A percentile compares a stretch with the other conserved stretches of the same genome.
phyloP scores from a whole-genome alignment of 2,329 filamentous ascomycete genomes.

The Talaromyces funiculosus region DNA sequence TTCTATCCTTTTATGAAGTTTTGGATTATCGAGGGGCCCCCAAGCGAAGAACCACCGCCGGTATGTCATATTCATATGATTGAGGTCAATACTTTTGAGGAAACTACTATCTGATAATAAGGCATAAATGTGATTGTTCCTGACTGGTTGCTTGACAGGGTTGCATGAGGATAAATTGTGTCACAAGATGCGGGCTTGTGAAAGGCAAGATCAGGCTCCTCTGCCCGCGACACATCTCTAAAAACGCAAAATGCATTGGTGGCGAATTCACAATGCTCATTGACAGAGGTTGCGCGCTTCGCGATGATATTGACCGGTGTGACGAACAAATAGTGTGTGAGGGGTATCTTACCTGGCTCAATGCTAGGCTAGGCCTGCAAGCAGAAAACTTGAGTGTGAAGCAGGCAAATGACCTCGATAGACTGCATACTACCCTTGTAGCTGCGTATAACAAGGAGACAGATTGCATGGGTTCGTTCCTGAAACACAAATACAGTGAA shows the following conservation, averaged over 20 bases:
- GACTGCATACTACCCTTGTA: neutral
- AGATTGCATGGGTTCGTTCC: neutral
- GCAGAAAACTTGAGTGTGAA: neutral
- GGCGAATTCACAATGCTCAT: constrained; percentile 9
- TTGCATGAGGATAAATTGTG: constrained; percentile 7
- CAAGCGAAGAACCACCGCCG: neutral
- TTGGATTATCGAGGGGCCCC: constrained; percentile 5
- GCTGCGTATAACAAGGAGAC: neutral
- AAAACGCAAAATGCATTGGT: constrained; percentile 2
- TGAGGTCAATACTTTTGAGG: neutral
- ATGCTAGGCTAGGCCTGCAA: neutral
- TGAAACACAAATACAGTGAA: neutral
- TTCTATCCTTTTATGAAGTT: constrained; percentile 8
- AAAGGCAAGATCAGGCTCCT: constrained; percentile 3
- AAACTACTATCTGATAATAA: neutral
- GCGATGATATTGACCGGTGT: constrained; percentile 4
- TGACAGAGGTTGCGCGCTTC: constrained; percentile 1
- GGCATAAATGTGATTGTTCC: neutral
- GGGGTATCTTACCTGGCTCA: constrained; percentile 1
- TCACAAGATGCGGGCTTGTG: constrained; percentile 11
- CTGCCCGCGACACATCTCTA: constrained; percentile 4
- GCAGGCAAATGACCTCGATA: neutral
- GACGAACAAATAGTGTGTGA: constrained; percentile 3
- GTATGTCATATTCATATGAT: neutral
- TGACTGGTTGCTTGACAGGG: neutral